These are phyloP conservation scores for Wickerhamomyces subpelliculosus DNA, from an alignment of 805 yeast genomes.

Conservation along the genomic window DNA sequence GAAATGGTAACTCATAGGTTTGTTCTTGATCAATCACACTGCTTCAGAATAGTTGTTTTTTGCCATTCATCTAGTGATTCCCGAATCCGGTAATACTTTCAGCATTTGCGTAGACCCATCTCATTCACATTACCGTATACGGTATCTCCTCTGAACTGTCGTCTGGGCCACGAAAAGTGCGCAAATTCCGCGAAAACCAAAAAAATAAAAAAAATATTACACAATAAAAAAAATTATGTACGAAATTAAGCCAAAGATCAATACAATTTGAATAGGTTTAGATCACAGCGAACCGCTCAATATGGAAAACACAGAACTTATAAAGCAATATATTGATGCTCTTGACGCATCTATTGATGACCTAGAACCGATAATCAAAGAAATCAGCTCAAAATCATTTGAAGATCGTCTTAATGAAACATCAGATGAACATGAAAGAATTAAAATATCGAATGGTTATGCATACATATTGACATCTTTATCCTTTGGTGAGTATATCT, in stretches of 20 bases:
- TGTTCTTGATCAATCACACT: no score
- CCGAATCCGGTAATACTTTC: no score
- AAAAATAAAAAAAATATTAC: no score
- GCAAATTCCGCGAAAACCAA: no score
- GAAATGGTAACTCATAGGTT: no score
- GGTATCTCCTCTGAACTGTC: no score
- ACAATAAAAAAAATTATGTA: no score
- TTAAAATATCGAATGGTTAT: constrained; percentile 26
- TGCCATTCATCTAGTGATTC: no score
- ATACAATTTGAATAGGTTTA: not conserved
- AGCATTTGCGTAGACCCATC: no score
- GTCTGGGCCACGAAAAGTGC: no score
- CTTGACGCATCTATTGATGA: constrained; percentile 31
- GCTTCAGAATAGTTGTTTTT: no score
- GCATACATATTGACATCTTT: constrained; percentile 51
- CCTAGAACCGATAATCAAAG: constrained; percentile 28
- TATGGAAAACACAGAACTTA: constrained; percentile 42
- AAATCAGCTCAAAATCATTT: constrained; percentile 31
- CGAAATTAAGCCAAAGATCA: not conserved
- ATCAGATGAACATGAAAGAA: constrained; percentile 21
- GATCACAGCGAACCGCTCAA: not conserved
- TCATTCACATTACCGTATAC: no score
- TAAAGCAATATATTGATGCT: constrained; percentile 32
- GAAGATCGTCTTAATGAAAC: constrained; percentile 28
- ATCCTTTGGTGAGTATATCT: constrained; percentile 27